Base-by-base conservation (phyloP, 78 protist genomes). In the Speleostelium caveatum region DNA sequence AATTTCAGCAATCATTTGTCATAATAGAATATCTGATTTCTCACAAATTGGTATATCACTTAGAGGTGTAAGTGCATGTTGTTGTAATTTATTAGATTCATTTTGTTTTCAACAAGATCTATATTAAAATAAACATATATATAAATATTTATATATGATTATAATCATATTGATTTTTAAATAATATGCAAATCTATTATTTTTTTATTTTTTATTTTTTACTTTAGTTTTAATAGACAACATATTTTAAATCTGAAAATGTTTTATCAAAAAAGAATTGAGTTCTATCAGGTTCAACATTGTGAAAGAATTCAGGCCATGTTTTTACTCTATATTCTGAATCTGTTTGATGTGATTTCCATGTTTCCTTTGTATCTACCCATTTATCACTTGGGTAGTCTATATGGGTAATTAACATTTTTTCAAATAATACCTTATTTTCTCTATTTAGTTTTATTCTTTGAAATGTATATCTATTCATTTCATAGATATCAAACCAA, bases 51-150 rank as follows among this genome's bases (percentile, higher is more conserved):
- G 79, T 14, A 69, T 32, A 12, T 24, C 73, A 0, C 35, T 35
- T 22, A 35, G 79, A 30, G 75, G 53, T 39, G 30, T 83, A 32
- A 24, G 79, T 14, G 3, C 61, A 14, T 83, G 91, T 83, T 83
- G 80, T 69, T 69, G 91, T 69, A 69, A 69, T 42, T 36, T 83
- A 39, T 51, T 83, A 41, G 79, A 83, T 69, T 83, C 91, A 39
- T 83, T 83, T 45, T 83, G 79, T 59, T 83, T 80, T 39, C 69
- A 83, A 83, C 14, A 6, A 55, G 35, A 4, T 19, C 41, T 67
- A 41, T 67, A 5, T 67, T 5, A 24, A 5, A 41, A 45, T 16
- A 32, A 63, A 35, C 14, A 35, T 14, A 32, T 14, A 36, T 35
- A 16, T 36, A 35, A 63, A 63, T n/a, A n/a, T n/a, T n/a, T n/a